Percentiles rank a stretch among this genome's conserved stretches.
Evolutionary conservation across 768 basidiomycete genomes (phyloP).

Genomic region (Pleurotus cornucopiae): DNA sequence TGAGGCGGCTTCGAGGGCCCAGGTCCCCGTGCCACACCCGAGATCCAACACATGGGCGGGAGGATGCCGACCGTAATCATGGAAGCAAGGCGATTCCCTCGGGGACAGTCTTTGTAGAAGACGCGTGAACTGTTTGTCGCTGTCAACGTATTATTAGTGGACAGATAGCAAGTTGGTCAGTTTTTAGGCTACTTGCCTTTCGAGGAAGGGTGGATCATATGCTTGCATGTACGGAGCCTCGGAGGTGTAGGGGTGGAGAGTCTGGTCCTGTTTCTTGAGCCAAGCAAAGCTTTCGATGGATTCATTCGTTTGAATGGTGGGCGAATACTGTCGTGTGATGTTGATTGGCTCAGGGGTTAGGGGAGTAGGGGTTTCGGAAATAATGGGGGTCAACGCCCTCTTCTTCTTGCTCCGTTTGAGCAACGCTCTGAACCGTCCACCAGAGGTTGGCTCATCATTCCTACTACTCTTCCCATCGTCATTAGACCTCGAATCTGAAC

Average conservation of each 20-base stretch:
- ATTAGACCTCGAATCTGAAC: neutral
- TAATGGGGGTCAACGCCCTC: neutral
- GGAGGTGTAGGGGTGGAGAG: neutral
- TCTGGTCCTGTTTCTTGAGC: neutral
- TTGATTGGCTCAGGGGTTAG: neutral
- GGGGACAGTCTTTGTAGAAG: slow-evolving; percentile 3
- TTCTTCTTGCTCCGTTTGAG: slow-evolving; percentile 5
- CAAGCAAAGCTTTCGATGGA: slow-evolving; percentile 4
- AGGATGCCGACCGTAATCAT: slow-evolving; percentile 7
- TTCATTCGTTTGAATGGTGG: neutral
- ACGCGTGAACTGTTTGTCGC: slow-evolving; percentile 1
- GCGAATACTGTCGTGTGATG: neutral
- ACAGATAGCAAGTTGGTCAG: neutral
- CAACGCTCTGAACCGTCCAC: slow-evolving; percentile 1
- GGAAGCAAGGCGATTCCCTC: slow-evolving; percentile 5
- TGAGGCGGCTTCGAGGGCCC: slow-evolving; percentile 6
- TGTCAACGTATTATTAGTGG: neutral
- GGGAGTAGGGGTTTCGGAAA: neutral
- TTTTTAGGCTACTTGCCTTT: neutral
- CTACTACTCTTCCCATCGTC: neutral
- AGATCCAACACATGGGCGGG: slow-evolving; percentile 1
- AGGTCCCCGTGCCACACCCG: slow-evolving; percentile 4
- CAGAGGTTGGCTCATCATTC: neutral
- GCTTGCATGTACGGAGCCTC: slow-evolving; percentile 5
- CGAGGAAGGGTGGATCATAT: slow-evolving; percentile 5